phyloP scores from a whole-genome alignment of 78 protist species.

The Dictyostelium capitatum region DNA sequence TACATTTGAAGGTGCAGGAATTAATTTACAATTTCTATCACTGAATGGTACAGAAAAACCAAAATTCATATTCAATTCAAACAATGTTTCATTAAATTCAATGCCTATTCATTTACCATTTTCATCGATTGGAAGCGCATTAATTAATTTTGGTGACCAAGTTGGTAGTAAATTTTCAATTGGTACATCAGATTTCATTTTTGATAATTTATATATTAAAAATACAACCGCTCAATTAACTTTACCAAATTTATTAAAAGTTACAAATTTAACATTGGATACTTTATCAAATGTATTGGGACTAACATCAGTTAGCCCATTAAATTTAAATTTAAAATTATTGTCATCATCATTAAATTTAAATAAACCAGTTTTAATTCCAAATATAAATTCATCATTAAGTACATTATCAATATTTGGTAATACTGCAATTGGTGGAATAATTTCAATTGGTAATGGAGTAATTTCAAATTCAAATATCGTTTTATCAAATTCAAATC shows the following conservation, averaged over 20 bases:
- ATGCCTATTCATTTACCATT: neutral
- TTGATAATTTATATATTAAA: neutral
- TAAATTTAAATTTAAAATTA: neutral
- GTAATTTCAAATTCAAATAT: neutral
- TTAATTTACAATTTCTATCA: neutral
- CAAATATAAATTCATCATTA: neutral
- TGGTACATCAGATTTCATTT: neutral
- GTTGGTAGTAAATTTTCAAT: neutral
- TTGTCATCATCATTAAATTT: neutral
- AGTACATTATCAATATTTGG: neutral
- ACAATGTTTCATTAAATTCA: neutral
- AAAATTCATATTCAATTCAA: slow-evolving; percentile 6
- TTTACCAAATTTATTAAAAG: neutral
- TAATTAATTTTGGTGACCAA: neutral
- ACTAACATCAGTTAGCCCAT: neutral
- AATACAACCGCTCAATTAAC: neutral
- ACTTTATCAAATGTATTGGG: neutral
- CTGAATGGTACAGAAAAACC: neutral
- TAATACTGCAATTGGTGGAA: neutral
- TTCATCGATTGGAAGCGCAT: neutral
- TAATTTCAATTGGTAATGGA: neutral
- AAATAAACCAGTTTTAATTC: neutral
- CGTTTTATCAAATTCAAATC: neutral
- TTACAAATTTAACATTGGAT: neutral
- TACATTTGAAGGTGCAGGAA: neutral